Evolutionary conservation across 768 basidiomycete species (phyloP), one percentile per base, ranked within the genome.

Genomic region (Leccinum barrowsii): DNA sequence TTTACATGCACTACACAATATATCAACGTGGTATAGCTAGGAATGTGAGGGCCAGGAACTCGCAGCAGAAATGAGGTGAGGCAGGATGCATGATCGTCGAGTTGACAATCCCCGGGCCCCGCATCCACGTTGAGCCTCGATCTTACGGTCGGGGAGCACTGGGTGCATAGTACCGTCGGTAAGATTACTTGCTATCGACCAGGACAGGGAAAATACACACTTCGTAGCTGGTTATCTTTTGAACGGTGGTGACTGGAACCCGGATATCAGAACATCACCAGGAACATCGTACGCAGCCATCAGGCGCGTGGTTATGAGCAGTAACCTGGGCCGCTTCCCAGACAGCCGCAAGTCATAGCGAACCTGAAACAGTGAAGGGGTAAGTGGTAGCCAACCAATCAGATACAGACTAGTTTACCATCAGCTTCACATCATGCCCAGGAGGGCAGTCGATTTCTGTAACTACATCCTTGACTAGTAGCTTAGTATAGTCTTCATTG

Each of bases 241-340:
- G 13, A 54, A 17, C 6, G 58, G 52, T 6, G 54, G 55, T 19
- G 54, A 52, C 22, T 59, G 48, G 55, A 35, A 59, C 30, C 53
- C 59, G 4, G 62, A 57, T 5, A 59, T 28, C 50, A 68, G 50
- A 10, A 26, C 26, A 5, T 50, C 50, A 30, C 66, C 67, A 4
- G 69, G 65, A n/a, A 73, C 62, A 24, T 73, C 62, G 19, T 71
- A 71, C 1, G 69, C 70, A 7, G 65, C 60, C 65, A 71, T 71
- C 22, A 71, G 51, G 26, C 70, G 67, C 17, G 70, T 69, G 26
- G 61, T 67, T 47, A 70, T 60, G 2, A 73, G 61, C 24, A 71
- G 26, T 3, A 71, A 15, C 32, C 52, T 63, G 7, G 71, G 71
- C 13, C 24, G 52, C 46, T 67, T 63, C 46, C 69, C 69, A 7